These are phyloP conservation scores for Aristolochia californica DNA, from an alignment of 164 flowering plant genomes.

Conservation along the genomic window DNA sequence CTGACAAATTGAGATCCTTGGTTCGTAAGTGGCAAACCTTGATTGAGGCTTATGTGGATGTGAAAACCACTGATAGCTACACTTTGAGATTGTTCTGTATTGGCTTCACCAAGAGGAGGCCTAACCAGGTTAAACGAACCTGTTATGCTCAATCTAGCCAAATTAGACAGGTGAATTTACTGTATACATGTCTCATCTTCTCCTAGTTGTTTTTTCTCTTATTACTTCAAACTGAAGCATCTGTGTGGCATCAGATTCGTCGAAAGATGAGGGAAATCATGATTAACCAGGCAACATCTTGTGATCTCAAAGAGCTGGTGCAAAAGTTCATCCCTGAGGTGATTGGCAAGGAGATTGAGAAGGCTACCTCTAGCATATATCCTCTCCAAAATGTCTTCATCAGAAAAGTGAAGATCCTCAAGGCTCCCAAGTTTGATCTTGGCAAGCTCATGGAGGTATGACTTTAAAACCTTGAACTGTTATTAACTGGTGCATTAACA, in stretches of 20 bases:
- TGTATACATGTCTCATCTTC: not conserved
- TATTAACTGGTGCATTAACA: not conserved
- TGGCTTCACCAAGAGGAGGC: slow-evolving; percentile 31
- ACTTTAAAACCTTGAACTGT: not conserved
- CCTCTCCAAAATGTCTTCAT: slow-evolving; percentile 33
- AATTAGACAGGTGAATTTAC: slow-evolving; percentile 19
- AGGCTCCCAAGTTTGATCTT: slow-evolving; percentile 36
- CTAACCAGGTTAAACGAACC: slow-evolving; percentile 32
- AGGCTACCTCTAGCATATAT: slow-evolving; percentile 27
- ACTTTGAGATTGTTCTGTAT: slow-evolving; percentile 26
- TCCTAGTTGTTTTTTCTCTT: not conserved
- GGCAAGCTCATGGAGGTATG: slow-evolving; percentile 35
- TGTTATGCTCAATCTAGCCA: slow-evolving; percentile 31
- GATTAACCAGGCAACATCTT: slow-evolving; percentile 27
- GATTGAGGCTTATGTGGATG: slow-evolving; percentile 35
- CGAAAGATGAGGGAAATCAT: slow-evolving; percentile 32
- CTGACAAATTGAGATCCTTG: slow-evolving; percentile 31
- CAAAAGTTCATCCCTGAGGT: slow-evolving; percentile 27
- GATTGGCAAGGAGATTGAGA: slow-evolving; percentile 34
- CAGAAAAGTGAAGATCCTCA: slow-evolving; percentile 31
- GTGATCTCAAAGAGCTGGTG: slow-evolving; percentile 29
- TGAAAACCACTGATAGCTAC: slow-evolving; percentile 29
- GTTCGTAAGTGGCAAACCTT: slow-evolving; percentile 40
- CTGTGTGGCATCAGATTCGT: slow-evolving; percentile 20
- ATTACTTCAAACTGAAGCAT: not conserved